Percentiles rank a stretch among this genome's conserved stretches.
Conservation (phyloP, 148 eudicot species). For the Rhododendron vialii region DNA sequence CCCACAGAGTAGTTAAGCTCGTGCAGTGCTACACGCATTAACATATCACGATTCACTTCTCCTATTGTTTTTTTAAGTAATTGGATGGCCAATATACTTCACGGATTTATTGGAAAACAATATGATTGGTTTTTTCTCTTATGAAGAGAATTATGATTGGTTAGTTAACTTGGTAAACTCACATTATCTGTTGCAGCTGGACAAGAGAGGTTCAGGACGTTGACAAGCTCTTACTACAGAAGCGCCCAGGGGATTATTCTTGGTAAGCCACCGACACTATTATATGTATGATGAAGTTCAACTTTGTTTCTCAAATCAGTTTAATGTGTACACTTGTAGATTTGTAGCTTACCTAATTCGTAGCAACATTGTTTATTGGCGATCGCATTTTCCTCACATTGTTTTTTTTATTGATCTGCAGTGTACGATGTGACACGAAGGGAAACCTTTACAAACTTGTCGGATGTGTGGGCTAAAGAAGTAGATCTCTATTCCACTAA, state of each 20-base stretch:
- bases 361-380: background rate
- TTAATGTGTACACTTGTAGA: background rate
- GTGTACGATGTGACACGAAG: slow-evolving; percentile 95
- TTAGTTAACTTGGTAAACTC: background rate
- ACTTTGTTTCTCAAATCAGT: background rate
- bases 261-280: slow-evolving; percentile 39
- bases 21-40: background rate
- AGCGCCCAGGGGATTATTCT: slow-evolving; percentile 95
- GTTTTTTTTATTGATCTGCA: slow-evolving; percentile 20
- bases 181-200: slow-evolving; percentile 69
- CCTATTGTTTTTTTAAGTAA: background rate
- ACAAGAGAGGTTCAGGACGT: slow-evolving; percentile 92
- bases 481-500: slow-evolving; percentile 81
- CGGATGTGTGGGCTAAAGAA: slow-evolving; percentile 94
- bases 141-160: background rate
- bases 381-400: background rate
- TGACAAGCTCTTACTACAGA: slow-evolving; percentile 93
- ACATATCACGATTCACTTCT: background rate
- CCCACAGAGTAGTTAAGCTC: background rate
- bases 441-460: slow-evolving; percentile 85
- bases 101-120: background rate
- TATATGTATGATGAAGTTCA: background rate
- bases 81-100: background rate
- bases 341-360: background rate
- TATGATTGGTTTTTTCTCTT: no score